Base-by-base conservation (phyloP, 2,329 filamentous ascomycete species). In the Epichloe sp. region DNA sequence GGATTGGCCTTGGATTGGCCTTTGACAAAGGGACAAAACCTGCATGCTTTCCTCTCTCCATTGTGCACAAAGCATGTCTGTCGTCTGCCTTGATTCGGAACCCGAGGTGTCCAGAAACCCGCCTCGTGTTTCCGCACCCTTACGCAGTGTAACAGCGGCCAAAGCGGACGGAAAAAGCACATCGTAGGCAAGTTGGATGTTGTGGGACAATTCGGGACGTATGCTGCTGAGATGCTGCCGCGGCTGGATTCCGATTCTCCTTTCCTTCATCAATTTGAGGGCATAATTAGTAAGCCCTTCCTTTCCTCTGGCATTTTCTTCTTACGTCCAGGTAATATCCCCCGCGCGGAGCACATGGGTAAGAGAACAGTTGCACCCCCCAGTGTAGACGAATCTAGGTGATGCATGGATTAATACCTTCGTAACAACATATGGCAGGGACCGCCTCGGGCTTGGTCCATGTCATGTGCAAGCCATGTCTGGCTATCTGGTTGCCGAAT, bases 61-160 rank as follows among this genome's bases (percentile, higher is more conserved):
- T 31, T 8, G 26, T 34, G 31, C 31, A 40, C 31, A 19, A 19
- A 19, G 35, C 35, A 21, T 19, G 42, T 8, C 48, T 19, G 42
- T 8, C 48, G 17, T 45, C 43, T 44, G 31, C 31, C 36, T 49
- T 40, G 17, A 34, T 46, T 40, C 49, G 50, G 23, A 41, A 14
- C 42, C 26, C 42, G 12, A 36, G 19, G 11, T 47, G 17, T 52
- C 36, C 26, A 2, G 42, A 48, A 49, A 21, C 26, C 17, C 35
- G 26, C 26, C 21, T 31, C 26, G 40, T 41, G 50, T 36, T 42
- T 42, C 19, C 31, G 17, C 47, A 23, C 17, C 43, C 21, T 26
- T 17, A 41, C 21, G 47, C 40, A n/a, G 50, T 49, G 50, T 43
- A 49, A 52, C 46, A 26, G 42, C 50, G 50, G 34, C 41, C 47